A percentile compares a stretch with the other conserved stretches of the same genome.
Evolutionary conservation across 257 asterid species (phyloP).

Genomic region (Gentiana straminea): DNA sequence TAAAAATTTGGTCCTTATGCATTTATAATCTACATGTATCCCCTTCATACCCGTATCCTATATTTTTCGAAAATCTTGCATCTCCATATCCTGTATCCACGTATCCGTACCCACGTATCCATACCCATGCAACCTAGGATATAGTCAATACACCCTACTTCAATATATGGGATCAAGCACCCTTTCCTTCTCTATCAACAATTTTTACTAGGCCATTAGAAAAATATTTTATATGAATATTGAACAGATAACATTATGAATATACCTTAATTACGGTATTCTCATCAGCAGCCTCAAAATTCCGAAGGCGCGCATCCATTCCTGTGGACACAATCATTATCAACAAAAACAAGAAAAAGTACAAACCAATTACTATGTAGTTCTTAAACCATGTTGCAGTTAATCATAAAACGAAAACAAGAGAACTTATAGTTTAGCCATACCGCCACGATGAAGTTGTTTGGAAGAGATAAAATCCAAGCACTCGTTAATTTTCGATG

Average conservation of each 20-base stretch:
- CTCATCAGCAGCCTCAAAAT: slow-evolving; percentile 29
- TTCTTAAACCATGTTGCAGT: slow-evolving; percentile 1
- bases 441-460: slow-evolving; percentile 94
- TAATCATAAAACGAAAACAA: slow-evolving; percentile 10
- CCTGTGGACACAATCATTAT: slow-evolving; percentile 31
- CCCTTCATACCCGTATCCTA: no score
- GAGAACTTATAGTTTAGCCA: slow-evolving; percentile 15
- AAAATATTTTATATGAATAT: neutral
- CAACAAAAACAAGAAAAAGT: slow-evolving; percentile 11
- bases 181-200: neutral
- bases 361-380: neutral
- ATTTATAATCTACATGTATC: no score
- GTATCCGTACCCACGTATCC: no score
- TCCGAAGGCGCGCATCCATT: slow-evolving; percentile 63
- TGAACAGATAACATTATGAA: slow-evolving; percentile 5
- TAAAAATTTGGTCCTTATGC: no score
- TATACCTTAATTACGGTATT: slow-evolving; percentile 82
- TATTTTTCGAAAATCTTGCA: no score
- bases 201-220: neutral
- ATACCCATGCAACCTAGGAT: no score
- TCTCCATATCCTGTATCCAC: no score
- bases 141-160: no score
- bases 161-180: no score
- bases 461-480: slow-evolving; percentile 94
- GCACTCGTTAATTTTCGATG: slow-evolving; percentile 67